A percentile compares a stretch with the other conserved stretches of the same genome.
phyloP scores from a whole-genome alignment of 2,329 filamentous ascomycete genomes.

The Cylindrodendrum hubeiense region DNA sequence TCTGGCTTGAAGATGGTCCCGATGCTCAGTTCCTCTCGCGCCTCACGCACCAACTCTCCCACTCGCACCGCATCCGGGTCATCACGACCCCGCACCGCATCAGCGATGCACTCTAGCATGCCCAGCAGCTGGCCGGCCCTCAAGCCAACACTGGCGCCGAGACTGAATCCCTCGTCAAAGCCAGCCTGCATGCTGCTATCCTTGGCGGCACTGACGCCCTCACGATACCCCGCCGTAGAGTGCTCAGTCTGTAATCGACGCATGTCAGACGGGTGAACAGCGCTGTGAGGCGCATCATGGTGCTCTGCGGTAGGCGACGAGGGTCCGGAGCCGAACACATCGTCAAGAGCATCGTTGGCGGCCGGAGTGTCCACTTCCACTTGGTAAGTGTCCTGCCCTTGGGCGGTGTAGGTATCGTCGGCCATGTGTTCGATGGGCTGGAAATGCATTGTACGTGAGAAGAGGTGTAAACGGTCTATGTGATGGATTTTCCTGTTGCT shows the following conservation, averaged over 20 bases:
- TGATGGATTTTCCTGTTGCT: not conserved
- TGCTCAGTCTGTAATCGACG: constrained; percentile 81
- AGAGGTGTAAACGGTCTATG: constrained; percentile 1
- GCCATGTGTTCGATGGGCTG: constrained; percentile 47
- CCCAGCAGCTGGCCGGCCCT: constrained; percentile 82
- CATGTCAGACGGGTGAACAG: constrained; percentile 72
- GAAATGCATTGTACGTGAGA: constrained; percentile 47
- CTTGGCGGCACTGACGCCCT: constrained; percentile 85
- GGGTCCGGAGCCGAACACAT: constrained; percentile 51
- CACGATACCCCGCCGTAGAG: constrained; percentile 88
- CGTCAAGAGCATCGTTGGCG: constrained; percentile 49
- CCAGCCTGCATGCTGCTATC: constrained; percentile 82
- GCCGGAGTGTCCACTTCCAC: constrained; percentile 15
- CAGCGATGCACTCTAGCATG: constrained; percentile 77
- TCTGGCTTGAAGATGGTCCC: constrained; percentile 72
- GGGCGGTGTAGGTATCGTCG: constrained; percentile 44
- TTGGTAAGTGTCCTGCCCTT: constrained; percentile 31
- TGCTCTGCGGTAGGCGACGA: constrained; percentile 35
- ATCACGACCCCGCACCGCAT: constrained; percentile 54
- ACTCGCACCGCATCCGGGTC: constrained; percentile 39
- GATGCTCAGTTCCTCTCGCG: constrained; percentile 70
- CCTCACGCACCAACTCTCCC: constrained; percentile 58
- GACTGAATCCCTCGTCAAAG: constrained; percentile 90
- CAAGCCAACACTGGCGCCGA: constrained; percentile 85
- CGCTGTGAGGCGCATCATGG: constrained; percentile 16